Base-by-base conservation (phyloP, 345 rosid genomes). In the Syzygium grande region DNA sequence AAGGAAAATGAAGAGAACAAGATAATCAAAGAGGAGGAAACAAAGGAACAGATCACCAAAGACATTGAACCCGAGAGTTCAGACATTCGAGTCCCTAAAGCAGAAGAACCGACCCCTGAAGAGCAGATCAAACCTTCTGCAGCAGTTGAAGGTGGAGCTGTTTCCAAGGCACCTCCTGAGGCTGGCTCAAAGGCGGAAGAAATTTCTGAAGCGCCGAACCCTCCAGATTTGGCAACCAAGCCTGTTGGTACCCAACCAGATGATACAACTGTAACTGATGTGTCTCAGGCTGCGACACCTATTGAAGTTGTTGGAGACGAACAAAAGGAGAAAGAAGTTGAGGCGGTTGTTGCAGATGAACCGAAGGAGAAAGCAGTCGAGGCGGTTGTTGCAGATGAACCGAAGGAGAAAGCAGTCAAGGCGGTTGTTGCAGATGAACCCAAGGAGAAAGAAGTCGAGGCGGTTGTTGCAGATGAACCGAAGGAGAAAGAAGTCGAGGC, bases 1-100 rank as follows among this genome's bases (percentile, higher is more conserved):
- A 87, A 88, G 85, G 89, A 56, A 21, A 52, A 16, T 80, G 89
- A 90, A 87, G 89, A 90, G 86, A 73, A 59, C 85, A 55, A 63
- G 88, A 30, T 85, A 51, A 54, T 34, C 41, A 87, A 58, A 53
- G 79, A 86, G 86, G 90, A 90, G 49, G 89, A 83, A 22, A 77
- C 87, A 79, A 88, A 85, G 87, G 84, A 87, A 29, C 83, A 86
- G 84, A 29, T 63, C 22, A 80, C 65, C 54, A 84, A 49, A 86
- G 86, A 49, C 73, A 87, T 84, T 5, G 78, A 10, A 27, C 52
- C 89, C 7, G 80, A 79, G 4, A 87, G 43, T 78, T 21, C 85
- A 6, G 87, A 86, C 59, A 84, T 86, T 54, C 22, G 38, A 21
- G 84, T 54, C 78, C 58, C 61, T 86, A 61, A 86, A 85, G 43